A percentile compares a stretch with the other conserved stretches of the same genome.
Evolutionary conservation across 352 stramenopile species (phyloP).

Genomic region (Phytophthora vignae): DNA sequence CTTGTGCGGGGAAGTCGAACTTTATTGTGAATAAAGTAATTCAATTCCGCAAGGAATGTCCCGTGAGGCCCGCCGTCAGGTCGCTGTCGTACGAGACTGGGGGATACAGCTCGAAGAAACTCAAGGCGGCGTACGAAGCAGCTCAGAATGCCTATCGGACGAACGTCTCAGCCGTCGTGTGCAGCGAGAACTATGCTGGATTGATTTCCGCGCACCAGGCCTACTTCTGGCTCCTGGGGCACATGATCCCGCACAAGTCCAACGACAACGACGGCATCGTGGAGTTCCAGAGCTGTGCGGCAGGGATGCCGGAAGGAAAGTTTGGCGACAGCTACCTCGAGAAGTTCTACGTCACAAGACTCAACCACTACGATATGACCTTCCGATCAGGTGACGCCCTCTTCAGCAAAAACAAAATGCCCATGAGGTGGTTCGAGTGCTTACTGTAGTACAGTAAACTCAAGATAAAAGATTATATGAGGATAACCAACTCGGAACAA

Average conservation of each 20-base stretch:
- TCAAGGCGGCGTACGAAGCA: not conserved
- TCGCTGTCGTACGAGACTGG: not conserved
- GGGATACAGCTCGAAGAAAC: not conserved
- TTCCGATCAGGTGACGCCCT: slow-evolving; percentile 52
- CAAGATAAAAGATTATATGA: not conserved
- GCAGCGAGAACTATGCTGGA: slow-evolving; percentile 38
- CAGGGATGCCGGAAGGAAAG: slow-evolving; percentile 24
- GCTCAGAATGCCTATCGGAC: not conserved
- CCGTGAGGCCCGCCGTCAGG: not conserved
- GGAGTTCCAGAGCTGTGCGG: slow-evolving; percentile 51
- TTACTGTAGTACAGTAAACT: slow-evolving; percentile 38
- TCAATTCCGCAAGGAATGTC: not conserved
- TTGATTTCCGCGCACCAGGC: slow-evolving; percentile 36
- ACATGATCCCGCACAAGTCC: slow-evolving; percentile 40
- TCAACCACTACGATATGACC: slow-evolving; percentile 57
- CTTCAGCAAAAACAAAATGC: slow-evolving; percentile 47
- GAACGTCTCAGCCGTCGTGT: slow-evolving; percentile 6
- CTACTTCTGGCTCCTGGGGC: not conserved
- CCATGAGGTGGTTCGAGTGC: slow-evolving; percentile 57
- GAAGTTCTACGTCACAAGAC: slow-evolving; percentile 46
- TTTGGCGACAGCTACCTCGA: slow-evolving; percentile 42
- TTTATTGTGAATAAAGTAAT: not conserved
- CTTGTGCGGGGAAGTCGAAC: slow-evolving; percentile 1
- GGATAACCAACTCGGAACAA: not conserved
- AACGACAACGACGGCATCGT: slow-evolving; percentile 41